Evolutionary conservation across 768 basidiomycete genomes (phyloP), one percentile per base, ranked within the genome.

Genomic region (Leccinellum albellum): DNA sequence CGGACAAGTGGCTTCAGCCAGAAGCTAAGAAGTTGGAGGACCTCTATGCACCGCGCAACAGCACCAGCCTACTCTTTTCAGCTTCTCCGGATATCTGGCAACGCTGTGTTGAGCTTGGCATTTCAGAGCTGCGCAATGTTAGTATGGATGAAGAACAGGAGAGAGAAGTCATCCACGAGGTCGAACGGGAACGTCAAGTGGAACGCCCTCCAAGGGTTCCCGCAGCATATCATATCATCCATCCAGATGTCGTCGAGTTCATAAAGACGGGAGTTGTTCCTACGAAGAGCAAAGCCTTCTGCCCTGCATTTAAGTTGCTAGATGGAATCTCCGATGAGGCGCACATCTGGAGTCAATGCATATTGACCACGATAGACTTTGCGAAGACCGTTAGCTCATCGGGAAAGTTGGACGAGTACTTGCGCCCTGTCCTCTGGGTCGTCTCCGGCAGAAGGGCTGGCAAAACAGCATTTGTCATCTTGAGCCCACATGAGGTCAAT

Each of bases 91-190:
- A 47, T 1, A 59, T 63, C 17, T 26, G 4, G 3, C 52, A 47
- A 12, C 61, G 35, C 15, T 63, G 58, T 28, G 4, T 13, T 2
- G 35, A 59, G 3, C 62, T 64, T 6, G 62, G 61, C 6, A 49
- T 60, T 26, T 10, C 28, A 15, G 47, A 53, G 2, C 7, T 47
- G 2, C 24, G 26, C 1, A n/a, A 33, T 14, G 21, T 53, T 1
- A 32, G 32, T 4, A 47, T 63, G 58, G 62, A 60, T 6, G 62
- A 64, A 44, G 61, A 61, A 57, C 81, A 82, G 57, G 82, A 82
- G 56, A 66, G 80, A 32, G 79, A 82, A 55, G 67, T 82, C 8
- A 58, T 63, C 4, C 77, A 78, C 21, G 81, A 82, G 61, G 65
- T 71, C 2, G 79, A 81, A 58, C 65, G 62, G 9, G 79, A 82